phyloP scores from a whole-genome alignment of 106 monocot species.

The Posidonia australis region DNA sequence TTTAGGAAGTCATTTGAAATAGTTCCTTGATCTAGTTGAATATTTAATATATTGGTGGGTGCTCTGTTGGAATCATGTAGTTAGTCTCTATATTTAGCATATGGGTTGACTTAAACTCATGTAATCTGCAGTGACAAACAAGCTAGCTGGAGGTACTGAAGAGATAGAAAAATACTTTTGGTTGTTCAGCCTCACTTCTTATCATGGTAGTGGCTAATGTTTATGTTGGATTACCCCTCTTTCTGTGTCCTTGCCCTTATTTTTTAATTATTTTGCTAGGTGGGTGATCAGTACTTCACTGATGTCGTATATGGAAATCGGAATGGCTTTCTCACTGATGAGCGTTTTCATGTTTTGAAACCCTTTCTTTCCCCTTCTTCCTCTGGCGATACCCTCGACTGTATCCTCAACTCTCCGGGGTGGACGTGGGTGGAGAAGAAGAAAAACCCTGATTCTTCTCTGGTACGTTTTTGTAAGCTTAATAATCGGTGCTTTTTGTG shows the following conservation, averaged over 20 bases:
- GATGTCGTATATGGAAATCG: conserved; percentile 32
- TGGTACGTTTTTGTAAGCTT: no score
- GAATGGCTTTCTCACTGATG: conserved; percentile 26
- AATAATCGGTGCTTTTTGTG: no score
- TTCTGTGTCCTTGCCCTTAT: neutral
- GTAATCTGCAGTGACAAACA: conserved; percentile 45
- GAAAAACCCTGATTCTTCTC: no score
- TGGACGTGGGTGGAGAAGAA: no score
- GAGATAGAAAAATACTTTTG: conserved; percentile 89
- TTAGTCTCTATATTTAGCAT: neutral
- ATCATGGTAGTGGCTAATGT: conserved; percentile 47
- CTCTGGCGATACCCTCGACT: no score
- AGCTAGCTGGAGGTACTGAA: conserved; percentile 68
- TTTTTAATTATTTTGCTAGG: conserved; percentile 11
- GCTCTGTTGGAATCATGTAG: no score
- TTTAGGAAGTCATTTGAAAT: no score
- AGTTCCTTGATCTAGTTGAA: no score
- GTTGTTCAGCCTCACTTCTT: conserved; percentile 68
- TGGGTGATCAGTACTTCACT: conserved; percentile 28
- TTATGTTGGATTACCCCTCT: neutral
- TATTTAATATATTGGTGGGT: no score
- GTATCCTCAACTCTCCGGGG: no score
- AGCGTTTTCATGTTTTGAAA: no score
- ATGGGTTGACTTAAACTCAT: neutral
- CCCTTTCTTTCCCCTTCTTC: no score